Percentiles rank a stretch among this genome's conserved stretches.
Evolutionary conservation across 2,329 filamentous ascomycete species (phyloP).

Genomic region (Alternaria triticina): DNA sequence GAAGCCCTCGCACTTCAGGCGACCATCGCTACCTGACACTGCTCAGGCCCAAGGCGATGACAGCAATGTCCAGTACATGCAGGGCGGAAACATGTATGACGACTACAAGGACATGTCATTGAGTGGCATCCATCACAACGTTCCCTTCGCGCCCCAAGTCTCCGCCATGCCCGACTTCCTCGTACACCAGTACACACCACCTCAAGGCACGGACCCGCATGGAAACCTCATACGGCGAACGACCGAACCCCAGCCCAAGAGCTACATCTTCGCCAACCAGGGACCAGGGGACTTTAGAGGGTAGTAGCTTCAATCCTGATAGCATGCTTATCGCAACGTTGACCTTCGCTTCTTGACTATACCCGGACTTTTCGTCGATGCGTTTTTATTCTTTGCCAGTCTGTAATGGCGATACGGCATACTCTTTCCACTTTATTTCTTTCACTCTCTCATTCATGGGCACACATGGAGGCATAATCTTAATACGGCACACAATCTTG

Average conservation of each 20-base stretch:
- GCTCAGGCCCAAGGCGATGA: slow-evolving; percentile 33
- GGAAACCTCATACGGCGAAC: slow-evolving; percentile 34
- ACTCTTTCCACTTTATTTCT: background rate
- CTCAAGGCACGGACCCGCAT: slow-evolving; percentile 47
- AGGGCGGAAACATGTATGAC: slow-evolving; percentile 36
- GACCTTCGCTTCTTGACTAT: slow-evolving; percentile 11
- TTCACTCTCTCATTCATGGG: background rate
- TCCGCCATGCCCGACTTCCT: slow-evolving; percentile 48
- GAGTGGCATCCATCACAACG: slow-evolving; percentile 40
- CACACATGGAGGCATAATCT: slow-evolving; percentile 8
- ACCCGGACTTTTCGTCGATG: slow-evolving; percentile 11
- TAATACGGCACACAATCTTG: slow-evolving; percentile 6
- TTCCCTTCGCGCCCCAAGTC: slow-evolving; percentile 42
- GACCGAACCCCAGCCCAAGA: slow-evolving; percentile 49
- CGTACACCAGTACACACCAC: slow-evolving; percentile 57
- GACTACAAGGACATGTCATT: slow-evolving; percentile 35
- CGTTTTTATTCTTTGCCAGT: background rate
- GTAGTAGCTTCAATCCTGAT: slow-evolving; percentile 4
- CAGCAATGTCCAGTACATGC: slow-evolving; percentile 31
- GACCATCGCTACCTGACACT: slow-evolving; percentile 45
- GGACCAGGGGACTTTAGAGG: slow-evolving; percentile 52
- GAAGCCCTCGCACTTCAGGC: slow-evolving; percentile 45
- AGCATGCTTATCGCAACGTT: background rate
- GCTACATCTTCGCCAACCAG: slow-evolving; percentile 57
- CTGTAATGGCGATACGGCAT: background rate